Conservation (phyloP, 768 basidiomycete genomes). For the Suillus paluster region DNA sequence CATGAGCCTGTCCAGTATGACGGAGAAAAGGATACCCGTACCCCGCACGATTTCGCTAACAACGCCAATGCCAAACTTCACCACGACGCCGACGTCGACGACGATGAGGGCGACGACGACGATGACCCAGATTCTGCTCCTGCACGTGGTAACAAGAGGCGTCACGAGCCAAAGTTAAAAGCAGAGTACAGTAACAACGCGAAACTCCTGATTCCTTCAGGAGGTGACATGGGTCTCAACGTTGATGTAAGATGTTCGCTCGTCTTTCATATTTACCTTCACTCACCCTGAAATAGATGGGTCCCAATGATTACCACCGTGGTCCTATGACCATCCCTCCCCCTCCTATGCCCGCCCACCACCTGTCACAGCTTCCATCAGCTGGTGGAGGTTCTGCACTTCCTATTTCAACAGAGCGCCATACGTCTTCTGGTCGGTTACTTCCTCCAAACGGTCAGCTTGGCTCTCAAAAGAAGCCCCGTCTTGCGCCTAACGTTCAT, state of each 20-base stretch:
- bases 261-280: not conserved
- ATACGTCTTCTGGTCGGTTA: conserved; percentile 35
- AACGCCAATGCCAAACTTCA: conserved; percentile 31
- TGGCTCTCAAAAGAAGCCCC: conserved; percentile 32
- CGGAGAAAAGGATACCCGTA: conserved; percentile 53
- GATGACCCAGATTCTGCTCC: conserved; percentile 34
- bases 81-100: conserved; percentile 32
- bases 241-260: conserved; percentile 26
- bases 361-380: conserved; percentile 29
- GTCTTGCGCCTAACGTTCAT: conserved; percentile 30
- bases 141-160: conserved; percentile 24
- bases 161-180: conserved; percentile 32
- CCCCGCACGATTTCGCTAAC: conserved; percentile 52
- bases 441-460: conserved; percentile 30
- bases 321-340: conserved; percentile 38
- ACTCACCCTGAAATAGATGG: conserved; percentile 26
- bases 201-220: conserved; percentile 21
- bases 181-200: conserved; percentile 27
- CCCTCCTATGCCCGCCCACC: conserved; percentile 36
- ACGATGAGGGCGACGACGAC: conserved; percentile 45
- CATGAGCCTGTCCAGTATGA: conserved; percentile 42
- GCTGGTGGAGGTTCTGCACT: conserved; percentile 29
- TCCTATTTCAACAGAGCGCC: conserved; percentile 38
- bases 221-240: conserved; percentile 25
- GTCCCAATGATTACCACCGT: conserved; percentile 39